Percentiles rank a stretch among this genome's conserved stretches.
phyloP scores from a whole-genome alignment of 140 eudicot species.

The Stevia rebaudiana region DNA sequence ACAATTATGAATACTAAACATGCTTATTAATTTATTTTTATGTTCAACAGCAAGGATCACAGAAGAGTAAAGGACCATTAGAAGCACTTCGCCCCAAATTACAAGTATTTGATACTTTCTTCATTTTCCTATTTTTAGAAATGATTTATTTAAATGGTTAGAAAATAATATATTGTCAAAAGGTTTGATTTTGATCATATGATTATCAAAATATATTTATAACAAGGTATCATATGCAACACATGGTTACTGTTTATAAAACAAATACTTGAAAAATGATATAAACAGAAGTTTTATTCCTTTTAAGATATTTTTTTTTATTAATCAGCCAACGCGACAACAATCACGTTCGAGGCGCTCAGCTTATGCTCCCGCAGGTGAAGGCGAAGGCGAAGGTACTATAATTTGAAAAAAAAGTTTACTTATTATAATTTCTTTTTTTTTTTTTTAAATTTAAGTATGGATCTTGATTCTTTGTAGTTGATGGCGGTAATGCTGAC shows the following conservation, averaged over 20 bases:
- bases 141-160: background rate
- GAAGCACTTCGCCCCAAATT: constrained; percentile 93
- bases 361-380: constrained; percentile 62
- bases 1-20: background rate
- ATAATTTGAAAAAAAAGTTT: background rate
- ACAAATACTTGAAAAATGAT: background rate
- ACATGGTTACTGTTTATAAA: background rate
- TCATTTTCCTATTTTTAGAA: background rate
- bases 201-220: background rate
- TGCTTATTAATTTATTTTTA: constrained; percentile 3
- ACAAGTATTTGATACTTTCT: constrained; percentile 42
- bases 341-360: constrained; percentile 72
- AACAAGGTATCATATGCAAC: background rate
- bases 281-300: background rate
- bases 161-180: background rate
- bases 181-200: background rate
- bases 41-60: constrained; percentile 52
- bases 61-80: constrained; percentile 76
- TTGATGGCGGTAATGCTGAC: constrained; percentile 32
- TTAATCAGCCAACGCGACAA: constrained; percentile 69
- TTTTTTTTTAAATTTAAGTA: background rate
- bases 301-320: background rate
- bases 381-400: constrained; percentile 47
- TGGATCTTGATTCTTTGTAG: constrained; percentile 8
- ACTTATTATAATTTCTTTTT: too few relatives aligned